Evolutionary conservation across 345 rosid species (phyloP), one percentile per base, ranked within the genome.

Genomic region (Murraya paniculata): DNA sequence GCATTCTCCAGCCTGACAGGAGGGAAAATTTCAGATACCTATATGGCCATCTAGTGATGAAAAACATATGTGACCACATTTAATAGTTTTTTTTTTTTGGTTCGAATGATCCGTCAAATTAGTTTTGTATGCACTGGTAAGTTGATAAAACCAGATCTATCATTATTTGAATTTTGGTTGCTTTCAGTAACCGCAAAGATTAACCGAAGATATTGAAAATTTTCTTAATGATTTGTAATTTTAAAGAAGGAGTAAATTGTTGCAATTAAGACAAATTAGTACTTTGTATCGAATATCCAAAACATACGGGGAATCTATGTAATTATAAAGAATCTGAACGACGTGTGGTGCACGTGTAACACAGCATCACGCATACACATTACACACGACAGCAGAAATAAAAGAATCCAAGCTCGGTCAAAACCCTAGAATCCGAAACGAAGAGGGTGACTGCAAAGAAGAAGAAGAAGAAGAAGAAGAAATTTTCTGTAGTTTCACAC

Each of bases 341-440:
- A 55, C 72, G 25, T 33, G 78, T 9, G 9, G 3, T 7, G 31
- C 72, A 76, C 64, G 72, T 33, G 62, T 53, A 55, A 35, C 18
- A n/a, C 10, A 16, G 57, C 50, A 45, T 11, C 50, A 45, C 16
- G 1, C 50, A 45, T 45, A 3, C 50, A 13, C 50, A 45, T 13
- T 10, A 13, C 9, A 10, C 24, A 27, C 60, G 9, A 25, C 30
- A 62, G 21, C 4, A 53, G 16, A 18, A 50, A 22, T n/a, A 22
- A 30, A 74, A 22, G 53, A 27, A 48, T 78, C 53, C 19, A 7
- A 36, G 56, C 35, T 1, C 59, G 74, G 81, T 81, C 83, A 80
- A 79, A 84, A 72, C 79, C 78, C 84, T 78, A 79, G 73, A 79
- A 66, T 48, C 50, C 56, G 53, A 50, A 25, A 24, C 50, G 25